Evolutionary conservation across 2,329 filamentous ascomycete species (phyloP).

Genomic region (Microsporum audouinii): DNA sequence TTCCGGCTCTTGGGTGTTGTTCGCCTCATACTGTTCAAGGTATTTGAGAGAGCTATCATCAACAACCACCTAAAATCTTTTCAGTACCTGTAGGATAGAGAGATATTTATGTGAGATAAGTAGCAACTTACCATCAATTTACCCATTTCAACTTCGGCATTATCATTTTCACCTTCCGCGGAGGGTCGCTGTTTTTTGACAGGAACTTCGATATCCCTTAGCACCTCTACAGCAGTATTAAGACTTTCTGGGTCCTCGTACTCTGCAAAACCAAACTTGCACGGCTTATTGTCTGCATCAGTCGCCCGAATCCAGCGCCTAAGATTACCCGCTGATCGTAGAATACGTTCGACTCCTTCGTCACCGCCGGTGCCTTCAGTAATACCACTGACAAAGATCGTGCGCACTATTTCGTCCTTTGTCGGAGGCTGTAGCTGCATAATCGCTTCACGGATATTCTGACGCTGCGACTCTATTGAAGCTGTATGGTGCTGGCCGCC

Average conservation of each 20-base stretch:
- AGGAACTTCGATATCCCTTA: slow-evolving; percentile 72
- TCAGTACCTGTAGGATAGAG: slow-evolving; percentile 14
- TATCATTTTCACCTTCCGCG: slow-evolving; percentile 31
- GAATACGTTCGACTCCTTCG: slow-evolving; percentile 64
- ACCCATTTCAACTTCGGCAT: slow-evolving; percentile 52
- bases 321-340: slow-evolving; percentile 65
- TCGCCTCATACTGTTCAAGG: slow-evolving; percentile 66
- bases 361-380: slow-evolving; percentile 68
- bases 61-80: slow-evolving; percentile 45
- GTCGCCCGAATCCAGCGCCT: slow-evolving; percentile 74
- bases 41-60: slow-evolving; percentile 77
- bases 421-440: slow-evolving; percentile 70
- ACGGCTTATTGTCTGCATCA: slow-evolving; percentile 67
- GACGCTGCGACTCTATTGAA: slow-evolving; percentile 53
- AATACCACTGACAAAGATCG: slow-evolving; percentile 80
- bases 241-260: slow-evolving; percentile 87
- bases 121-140: slow-evolving; percentile 48
- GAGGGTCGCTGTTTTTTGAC: slow-evolving; percentile 55
- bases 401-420: slow-evolving; percentile 80
- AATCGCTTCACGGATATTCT: slow-evolving; percentile 55
- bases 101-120: not conserved
- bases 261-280: slow-evolving; percentile 88
- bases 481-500: slow-evolving; percentile 48
- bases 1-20: slow-evolving; percentile 50
- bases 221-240: slow-evolving; percentile 69